Evolutionary conservation across 768 basidiomycete genomes (phyloP).

Genomic region (Mycena maculata): DNA sequence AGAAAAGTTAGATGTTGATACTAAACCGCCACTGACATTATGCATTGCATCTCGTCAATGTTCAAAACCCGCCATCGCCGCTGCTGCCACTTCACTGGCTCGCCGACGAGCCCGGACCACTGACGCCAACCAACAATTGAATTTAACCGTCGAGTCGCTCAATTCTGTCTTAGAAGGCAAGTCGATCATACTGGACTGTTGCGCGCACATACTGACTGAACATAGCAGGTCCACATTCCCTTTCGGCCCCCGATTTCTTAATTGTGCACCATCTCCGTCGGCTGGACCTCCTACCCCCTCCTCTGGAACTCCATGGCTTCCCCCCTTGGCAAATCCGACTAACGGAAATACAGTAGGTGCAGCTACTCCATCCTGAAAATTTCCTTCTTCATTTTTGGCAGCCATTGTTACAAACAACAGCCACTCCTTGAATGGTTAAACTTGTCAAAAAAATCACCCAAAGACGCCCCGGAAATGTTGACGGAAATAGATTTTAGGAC

Average conservation of each 20-base stretch:
- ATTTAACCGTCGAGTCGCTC: slow-evolving; percentile 58
- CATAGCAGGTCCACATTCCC: slow-evolving; percentile 60
- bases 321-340: slow-evolving; percentile 90
- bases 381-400: not conserved
- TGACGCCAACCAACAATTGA: slow-evolving; percentile 37
- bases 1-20: slow-evolving; percentile 18
- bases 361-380: not conserved
- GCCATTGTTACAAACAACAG: slow-evolving; percentile 11
- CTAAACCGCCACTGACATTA: slow-evolving; percentile 53
- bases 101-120: slow-evolving; percentile 41
- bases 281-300: slow-evolving; percentile 48
- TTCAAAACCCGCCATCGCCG: slow-evolving; percentile 74
- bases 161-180: slow-evolving; percentile 70
- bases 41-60: slow-evolving; percentile 68
- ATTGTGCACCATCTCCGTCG: slow-evolving; percentile 72
- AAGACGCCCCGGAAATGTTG: slow-evolving; percentile 41
- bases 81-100: slow-evolving; percentile 61
- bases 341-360: slow-evolving; percentile 81
- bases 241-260: slow-evolving; percentile 81
- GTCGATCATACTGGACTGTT: slow-evolving; percentile 17
- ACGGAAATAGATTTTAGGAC: slow-evolving; percentile 71
- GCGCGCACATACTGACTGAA: slow-evolving; percentile 8
- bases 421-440: slow-evolving; percentile 9
- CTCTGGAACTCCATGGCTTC: slow-evolving; percentile 78
- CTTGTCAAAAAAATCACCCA: not conserved